Evolutionary conservation across 2,329 filamentous ascomycete species (phyloP), one percentile per base, ranked within the genome.

Genomic region (Penicillium sp.): DNA sequence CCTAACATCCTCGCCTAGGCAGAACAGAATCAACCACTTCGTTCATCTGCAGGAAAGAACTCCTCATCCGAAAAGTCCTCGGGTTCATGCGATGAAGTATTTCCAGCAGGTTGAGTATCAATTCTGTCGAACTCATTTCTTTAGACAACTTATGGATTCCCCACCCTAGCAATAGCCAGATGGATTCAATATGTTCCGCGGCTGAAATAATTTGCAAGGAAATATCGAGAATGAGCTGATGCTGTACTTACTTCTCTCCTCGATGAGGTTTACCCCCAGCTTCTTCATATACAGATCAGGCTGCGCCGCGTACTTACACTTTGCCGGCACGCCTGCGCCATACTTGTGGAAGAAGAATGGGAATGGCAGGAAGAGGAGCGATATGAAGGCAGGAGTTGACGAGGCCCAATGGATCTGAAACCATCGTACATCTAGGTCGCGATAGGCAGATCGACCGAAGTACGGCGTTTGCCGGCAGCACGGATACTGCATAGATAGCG

Each of bases 331-430:
- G 1, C 8, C 34, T 39, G 55, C 34, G 2, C 50, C 55, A n/a
- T 58, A 54, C 35, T 54, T 58, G 34, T 58, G 53, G 35, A 58
- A 58, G 22, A 58, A 31, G 25, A 58, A 58, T 6, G 55, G 55
- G 25, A 58, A 47, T 6, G 55, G 55, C 25, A 57, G 22, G 34
- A 42, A 58, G 4, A 51, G 41, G 31, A 48, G 41, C 10, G 50
- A 54, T 5, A 49, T 42, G 35, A 58, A 58, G 1, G 34, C 56
- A 12, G 42, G 55, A 25, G 53, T 58, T 1, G 41, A 57, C 3
- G 49, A 49, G 4, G 49, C 55, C 49, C 55, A 58, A 38, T 59
- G 50, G 37, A 54, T 51, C 55, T 55, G 39, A 54, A 20, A 8
- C 35, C 45, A 2, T 17, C 50, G 11, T 54, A 59, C 51, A 59